phyloP scores from a whole-genome alignment of 768 basidiomycete genomes.

The Xerocomellus amylosporus region DNA sequence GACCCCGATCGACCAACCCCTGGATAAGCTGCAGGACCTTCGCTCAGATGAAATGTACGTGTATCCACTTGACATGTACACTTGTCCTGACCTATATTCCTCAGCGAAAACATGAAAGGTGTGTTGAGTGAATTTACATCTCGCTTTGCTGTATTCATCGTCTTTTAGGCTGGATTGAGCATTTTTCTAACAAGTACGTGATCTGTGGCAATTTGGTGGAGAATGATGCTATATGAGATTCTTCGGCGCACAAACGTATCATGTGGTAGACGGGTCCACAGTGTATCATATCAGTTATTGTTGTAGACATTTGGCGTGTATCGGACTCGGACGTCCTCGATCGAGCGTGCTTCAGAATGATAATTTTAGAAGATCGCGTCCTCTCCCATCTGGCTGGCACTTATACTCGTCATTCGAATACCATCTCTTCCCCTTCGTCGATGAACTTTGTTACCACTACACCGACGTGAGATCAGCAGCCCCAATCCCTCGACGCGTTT shows the following conservation, averaged over 20 bases:
- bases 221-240: conserved; percentile 49
- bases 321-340: too few relatives aligned
- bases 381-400: background rate
- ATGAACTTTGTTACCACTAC: background rate
- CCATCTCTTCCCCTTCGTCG: background rate
- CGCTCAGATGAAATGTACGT: conserved; percentile 79
- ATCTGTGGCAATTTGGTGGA: conserved; percentile 86
- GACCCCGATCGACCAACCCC: conserved; percentile 78
- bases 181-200: conserved; percentile 91
- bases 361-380: background rate
- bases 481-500: background rate
- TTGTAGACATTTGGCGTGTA: background rate
- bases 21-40: conserved; percentile 82
- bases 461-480: background rate
- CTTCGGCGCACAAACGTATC: background rate
- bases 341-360: too few relatives aligned
- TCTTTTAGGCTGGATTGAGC: conserved; percentile 81
- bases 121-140: background rate
- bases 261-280: background rate
- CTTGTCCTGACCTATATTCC: background rate
- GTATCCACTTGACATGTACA: background rate
- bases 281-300: conserved; percentile 14
- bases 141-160: background rate
- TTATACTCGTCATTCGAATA: background rate
- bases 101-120: conserved; percentile 92